Conservation (phyloP, 495 filamentous ascomycete genomes). For the Aspergillus sclerotioniger region DNA sequence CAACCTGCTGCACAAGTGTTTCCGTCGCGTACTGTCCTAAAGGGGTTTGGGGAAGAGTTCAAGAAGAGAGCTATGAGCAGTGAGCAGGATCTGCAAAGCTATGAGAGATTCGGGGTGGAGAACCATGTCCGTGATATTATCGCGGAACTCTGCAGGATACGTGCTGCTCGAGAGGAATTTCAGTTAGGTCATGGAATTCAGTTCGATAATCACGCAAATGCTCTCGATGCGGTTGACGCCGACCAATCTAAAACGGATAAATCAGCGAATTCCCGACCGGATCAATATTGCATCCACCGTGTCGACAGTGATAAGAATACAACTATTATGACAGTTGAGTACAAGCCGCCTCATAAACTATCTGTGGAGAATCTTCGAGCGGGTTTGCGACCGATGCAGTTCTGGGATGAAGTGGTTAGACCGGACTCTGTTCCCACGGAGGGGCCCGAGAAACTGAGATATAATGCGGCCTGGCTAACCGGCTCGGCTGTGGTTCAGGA, state of each 20-base stretch:
- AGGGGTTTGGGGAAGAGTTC: slow-evolving; percentile 16
- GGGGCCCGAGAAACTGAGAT: slow-evolving; percentile 19
- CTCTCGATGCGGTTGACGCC: slow-evolving; percentile 11
- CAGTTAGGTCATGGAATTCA: slow-evolving; percentile 24
- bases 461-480: slow-evolving; percentile 20
- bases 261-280: slow-evolving; percentile 14
- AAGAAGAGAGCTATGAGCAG: slow-evolving; percentile 21
- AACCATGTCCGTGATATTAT: slow-evolving; percentile 32
- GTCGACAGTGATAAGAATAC: slow-evolving; percentile 20
- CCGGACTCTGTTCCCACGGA: slow-evolving; percentile 15
- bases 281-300: slow-evolving; percentile 29
- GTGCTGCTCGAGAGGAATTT: slow-evolving; percentile 27
- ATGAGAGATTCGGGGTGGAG: slow-evolving; percentile 31
- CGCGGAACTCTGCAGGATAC: slow-evolving; percentile 25
- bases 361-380: slow-evolving; percentile 28
- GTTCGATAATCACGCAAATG: slow-evolving; percentile 34
- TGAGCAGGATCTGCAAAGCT: slow-evolving; percentile 30
- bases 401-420: slow-evolving; percentile 25
- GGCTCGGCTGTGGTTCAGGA: slow-evolving; percentile 20
- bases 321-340: slow-evolving; percentile 31
- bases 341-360: slow-evolving; percentile 40
- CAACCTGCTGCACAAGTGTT: no score
- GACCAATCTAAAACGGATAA: not conserved
- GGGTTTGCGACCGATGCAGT: slow-evolving; percentile 27
- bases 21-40: slow-evolving; percentile 14